These are phyloP conservation scores for Eucalyptus decipiens DNA, from an alignment of 345 rosid species.

Conservation along the genomic window DNA sequence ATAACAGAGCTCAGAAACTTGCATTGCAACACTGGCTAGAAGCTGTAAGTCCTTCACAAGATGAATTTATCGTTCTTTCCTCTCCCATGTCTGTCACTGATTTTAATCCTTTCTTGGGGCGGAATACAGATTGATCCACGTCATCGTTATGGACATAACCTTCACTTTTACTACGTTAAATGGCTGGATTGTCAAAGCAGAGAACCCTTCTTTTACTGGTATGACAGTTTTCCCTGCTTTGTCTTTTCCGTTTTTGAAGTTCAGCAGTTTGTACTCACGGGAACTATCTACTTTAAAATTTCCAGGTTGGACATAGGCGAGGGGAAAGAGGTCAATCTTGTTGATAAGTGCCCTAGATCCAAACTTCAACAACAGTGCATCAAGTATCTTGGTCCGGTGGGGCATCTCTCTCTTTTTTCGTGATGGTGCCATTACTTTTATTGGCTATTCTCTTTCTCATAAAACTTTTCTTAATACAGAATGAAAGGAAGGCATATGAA, in stretches of 20 bases:
- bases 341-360: slow-evolving; percentile 58
- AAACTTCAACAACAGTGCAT: slow-evolving; percentile 89
- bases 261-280: neutral
- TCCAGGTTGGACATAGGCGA: slow-evolving; percentile 96
- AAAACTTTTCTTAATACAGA: slow-evolving; percentile 20
- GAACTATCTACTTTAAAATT: neutral
- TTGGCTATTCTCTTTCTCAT: neutral
- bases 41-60: slow-evolving; percentile 53
- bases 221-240: neutral
- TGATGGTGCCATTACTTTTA: neutral
- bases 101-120: neutral
- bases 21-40: slow-evolving; percentile 95
- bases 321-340: slow-evolving; percentile 71
- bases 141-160: slow-evolving; percentile 92
- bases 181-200: slow-evolving; percentile 81
- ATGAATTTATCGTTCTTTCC: neutral
- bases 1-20: slow-evolving; percentile 73
- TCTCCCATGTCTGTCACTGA: neutral
- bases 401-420: neutral
- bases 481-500: slow-evolving; percentile 78
- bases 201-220: slow-evolving; percentile 99
- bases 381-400: slow-evolving; percentile 90
- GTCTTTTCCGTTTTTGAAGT: neutral
- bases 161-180: slow-evolving; percentile 64
- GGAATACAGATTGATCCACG: slow-evolving; percentile 76